Base-by-base conservation (phyloP, 805 yeast genomes). In the Candida sakaeoensis region DNA sequence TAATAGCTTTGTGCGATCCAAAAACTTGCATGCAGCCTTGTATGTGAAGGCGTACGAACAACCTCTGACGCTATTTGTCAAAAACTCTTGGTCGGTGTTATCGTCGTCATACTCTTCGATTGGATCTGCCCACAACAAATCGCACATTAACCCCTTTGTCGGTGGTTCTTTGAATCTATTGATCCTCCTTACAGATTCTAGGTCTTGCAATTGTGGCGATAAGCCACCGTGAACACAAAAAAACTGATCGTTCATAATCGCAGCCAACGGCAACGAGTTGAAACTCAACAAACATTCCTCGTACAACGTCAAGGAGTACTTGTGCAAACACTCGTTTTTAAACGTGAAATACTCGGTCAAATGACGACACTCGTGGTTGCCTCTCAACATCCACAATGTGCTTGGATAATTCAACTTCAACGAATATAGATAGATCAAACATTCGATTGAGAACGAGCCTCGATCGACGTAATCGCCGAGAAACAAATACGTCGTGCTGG, bases 221-320 rank as follows among this genome's bases (percentile, higher is more conserved):
- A 91, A 70, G 10, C 98, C 98, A 38, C 98, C 99, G 58, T 91
- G 99, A 38, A 89, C 95, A 61, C 98, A 91, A 57, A 91, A 84
- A 52, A 90, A 91, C 61, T 91, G 97, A 46, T 80, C 80, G 65
- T 89, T 90, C 91, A 91, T 85, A 18, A 91, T 70, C 0, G 97
- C 98, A 1, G 95, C 95, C 49, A 91, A 72, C 5, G 98, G 98
- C 43, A 91, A 66, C 0, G 93, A 80, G 55, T 86, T 86, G 64
- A 91, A 91, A 9, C 95, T 83, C 21, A 68, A 66, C 53, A 90
- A 74, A 45, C 87, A 80, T 13, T 80, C 83, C 41, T 83, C 82
- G 61, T 87, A 91, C 12, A 91, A 69, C 1, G 57, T 58, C 25
- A 53, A 45, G 26, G 79, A 75, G 65, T 90, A 88, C 61, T 91